Conservation (phyloP, 2,329 filamentous ascomycete species). For the Periconia digitata region DNA sequence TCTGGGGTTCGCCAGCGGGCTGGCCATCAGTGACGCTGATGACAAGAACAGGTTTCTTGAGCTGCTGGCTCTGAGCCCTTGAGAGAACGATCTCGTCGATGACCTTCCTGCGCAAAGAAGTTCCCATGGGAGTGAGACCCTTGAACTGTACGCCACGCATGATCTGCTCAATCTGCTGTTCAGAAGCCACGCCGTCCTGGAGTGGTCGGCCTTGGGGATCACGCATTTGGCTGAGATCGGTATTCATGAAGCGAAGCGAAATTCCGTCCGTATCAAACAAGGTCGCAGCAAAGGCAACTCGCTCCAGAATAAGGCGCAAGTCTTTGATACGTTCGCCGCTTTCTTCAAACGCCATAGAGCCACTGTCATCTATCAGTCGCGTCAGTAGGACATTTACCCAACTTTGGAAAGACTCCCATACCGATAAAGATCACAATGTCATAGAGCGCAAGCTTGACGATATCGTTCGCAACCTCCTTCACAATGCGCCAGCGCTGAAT, state of each 20-base stretch:
- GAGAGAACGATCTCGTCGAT: conserved; percentile 61
- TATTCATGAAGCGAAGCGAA: conserved; percentile 71
- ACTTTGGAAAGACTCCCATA: conserved; percentile 15
- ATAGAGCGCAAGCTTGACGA: conserved; percentile 64
- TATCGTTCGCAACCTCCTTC: conserved; percentile 63
- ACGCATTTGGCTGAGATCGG: conserved; percentile 42
- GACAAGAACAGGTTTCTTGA: conserved; percentile 65
- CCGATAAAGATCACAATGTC: conserved; percentile 64
- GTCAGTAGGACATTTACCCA: background rate
- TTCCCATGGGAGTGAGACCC: conserved; percentile 68
- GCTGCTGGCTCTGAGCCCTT: conserved; percentile 54
- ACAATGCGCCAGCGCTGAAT: conserved; percentile 60
- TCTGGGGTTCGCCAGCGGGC: conserved; percentile 63
- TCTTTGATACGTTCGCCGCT: conserved; percentile 68
- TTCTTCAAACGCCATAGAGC: conserved; percentile 70
- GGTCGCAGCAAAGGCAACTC: conserved; percentile 65
- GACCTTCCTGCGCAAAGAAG: conserved; percentile 63
- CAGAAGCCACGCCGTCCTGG: conserved; percentile 58
- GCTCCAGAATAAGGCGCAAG: conserved; percentile 63
- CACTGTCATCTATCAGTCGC: conserved; percentile 59
- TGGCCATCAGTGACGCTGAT: conserved; percentile 69
- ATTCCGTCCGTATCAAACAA: conserved; percentile 72
- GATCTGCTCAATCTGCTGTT: conserved; percentile 60
- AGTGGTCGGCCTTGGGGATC: conserved; percentile 39
- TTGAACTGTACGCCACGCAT: conserved; percentile 63